phyloP scores from a whole-genome alignment of 2,329 filamentous ascomycete species.

The Ciborinia camelliae region DNA sequence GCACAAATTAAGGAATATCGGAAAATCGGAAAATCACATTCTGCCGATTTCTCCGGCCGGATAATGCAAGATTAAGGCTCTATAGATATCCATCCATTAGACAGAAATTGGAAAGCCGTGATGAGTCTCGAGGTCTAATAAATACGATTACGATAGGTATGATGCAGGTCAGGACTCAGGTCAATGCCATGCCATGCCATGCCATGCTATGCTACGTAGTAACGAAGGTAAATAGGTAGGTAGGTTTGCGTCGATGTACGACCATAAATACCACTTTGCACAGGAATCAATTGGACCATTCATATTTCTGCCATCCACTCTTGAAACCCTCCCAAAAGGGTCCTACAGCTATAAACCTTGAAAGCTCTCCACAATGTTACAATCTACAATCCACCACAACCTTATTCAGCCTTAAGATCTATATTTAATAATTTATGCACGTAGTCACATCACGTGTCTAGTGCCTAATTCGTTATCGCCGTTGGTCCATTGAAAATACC shows the following conservation, averaged over 20 bases:
- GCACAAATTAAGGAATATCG: not conserved
- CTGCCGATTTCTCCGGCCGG: conserved; percentile 11
- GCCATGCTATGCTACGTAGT: no score
- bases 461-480: conserved; percentile 8
- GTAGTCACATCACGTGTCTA: conserved; percentile 10
- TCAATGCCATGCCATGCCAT: no score
- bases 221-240: not conserved
- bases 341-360: not conserved
- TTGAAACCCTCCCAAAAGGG: not conserved
- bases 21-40: not conserved
- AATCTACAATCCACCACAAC: not conserved
- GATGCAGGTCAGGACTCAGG: not conserved
- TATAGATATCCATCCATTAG: no score
- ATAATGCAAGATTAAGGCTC: conserved; percentile 15
- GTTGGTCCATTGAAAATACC: not conserved
- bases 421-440: not conserved
- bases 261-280: not conserved
- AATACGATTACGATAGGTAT: no score
- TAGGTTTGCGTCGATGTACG: not conserved
- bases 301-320: not conserved
- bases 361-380: conserved; percentile 1
- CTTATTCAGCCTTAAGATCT: conserved; percentile 7
- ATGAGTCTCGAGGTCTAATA: not conserved
- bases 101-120: no score
- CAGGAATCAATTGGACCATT: not conserved